These are phyloP conservation scores for Casaregolazyma suthepensis DNA, from an alignment of 1,139 yeast genomes.

Conservation along the genomic window DNA sequence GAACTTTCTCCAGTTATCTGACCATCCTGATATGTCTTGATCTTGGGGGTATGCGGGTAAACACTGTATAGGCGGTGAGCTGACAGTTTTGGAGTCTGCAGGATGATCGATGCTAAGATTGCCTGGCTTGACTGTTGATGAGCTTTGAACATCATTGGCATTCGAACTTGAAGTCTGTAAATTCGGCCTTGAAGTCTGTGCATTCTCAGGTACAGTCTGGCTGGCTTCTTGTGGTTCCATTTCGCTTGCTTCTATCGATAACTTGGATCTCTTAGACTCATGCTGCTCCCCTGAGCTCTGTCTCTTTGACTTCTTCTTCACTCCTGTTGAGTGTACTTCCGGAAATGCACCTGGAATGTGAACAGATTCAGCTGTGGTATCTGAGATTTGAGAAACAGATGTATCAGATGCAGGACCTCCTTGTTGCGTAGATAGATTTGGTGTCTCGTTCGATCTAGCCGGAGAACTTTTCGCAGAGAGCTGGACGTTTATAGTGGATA, in stretches of 20 bases:
- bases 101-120: background rate
- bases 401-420: background rate
- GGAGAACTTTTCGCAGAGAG: background rate
- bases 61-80: background rate
- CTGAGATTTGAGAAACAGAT: background rate
- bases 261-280: background rate
- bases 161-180: background rate
- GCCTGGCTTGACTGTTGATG: background rate
- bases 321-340: background rate
- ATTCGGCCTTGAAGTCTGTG: background rate
- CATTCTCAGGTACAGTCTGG: background rate
- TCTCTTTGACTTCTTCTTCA: conserved; percentile 2
- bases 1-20: conserved; percentile 17
- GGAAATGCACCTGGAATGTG: conserved; percentile 13
- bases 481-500: background rate
- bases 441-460: background rate
- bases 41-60: background rate
- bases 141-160: background rate
- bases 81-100: background rate
- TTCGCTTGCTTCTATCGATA: background rate
- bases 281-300: background rate
- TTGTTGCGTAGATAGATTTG: background rate
- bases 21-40: background rate
- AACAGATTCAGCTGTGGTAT: conserved; percentile 1
- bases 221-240: background rate